A percentile compares a stretch with the other conserved stretches of the same genome.
These are phyloP conservation scores for Uronychia setigera DNA, from an alignment of 73 alveolate species.

Conservation along the genomic window DNA sequence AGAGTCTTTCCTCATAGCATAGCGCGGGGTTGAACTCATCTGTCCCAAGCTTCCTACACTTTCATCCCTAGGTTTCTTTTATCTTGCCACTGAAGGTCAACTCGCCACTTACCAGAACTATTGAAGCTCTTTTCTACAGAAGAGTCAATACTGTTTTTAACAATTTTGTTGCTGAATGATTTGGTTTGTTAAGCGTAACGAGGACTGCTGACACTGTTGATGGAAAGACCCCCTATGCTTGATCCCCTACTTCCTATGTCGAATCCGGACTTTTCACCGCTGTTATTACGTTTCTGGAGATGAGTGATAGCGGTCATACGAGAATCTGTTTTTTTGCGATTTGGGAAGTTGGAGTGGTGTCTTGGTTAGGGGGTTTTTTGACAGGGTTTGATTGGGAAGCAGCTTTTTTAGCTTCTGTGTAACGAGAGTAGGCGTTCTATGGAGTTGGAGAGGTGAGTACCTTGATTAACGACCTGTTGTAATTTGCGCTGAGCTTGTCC, in stretches of 20 bases:
- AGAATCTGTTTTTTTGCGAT: background rate
- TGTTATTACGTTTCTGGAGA: background rate
- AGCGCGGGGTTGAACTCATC: background rate
- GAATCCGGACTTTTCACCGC: background rate
- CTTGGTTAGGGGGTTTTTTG: background rate
- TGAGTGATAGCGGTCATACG: background rate
- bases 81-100: background rate
- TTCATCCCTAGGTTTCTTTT: background rate
- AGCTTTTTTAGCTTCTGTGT: background rate
- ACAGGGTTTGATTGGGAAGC: background rate
- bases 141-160: background rate
- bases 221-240: background rate
- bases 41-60: background rate
- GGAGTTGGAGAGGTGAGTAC: conserved; percentile 2
- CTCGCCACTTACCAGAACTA: background rate
- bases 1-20: background rate
- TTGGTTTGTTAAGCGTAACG: background rate
- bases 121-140: background rate
- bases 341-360: background rate
- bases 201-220: conserved; percentile 1
- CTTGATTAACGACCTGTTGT: conserved; percentile 3
- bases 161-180: background rate
- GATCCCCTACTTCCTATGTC: background rate
- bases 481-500: background rate
- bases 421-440: background rate